Percentiles rank a stretch among this genome's conserved stretches.
These are phyloP conservation scores for Borealophlyctis nickersoniae DNA, from an alignment of 192 early-diverging fungal genomes.

Conservation along the genomic window DNA sequence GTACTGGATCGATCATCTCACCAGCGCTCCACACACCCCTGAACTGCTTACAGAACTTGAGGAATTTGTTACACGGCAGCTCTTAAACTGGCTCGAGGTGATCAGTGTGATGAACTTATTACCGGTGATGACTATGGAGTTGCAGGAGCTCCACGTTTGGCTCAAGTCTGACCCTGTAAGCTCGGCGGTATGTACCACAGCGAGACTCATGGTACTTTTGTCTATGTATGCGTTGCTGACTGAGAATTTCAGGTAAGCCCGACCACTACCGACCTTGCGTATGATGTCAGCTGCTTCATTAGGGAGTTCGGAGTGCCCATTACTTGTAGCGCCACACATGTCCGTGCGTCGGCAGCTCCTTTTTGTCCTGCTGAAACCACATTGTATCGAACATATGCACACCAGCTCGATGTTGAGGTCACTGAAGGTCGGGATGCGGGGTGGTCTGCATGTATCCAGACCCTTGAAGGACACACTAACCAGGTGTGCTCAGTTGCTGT, in stretches of 20 bases:
- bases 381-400: not conserved
- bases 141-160: not conserved
- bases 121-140: not conserved
- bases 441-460: conserved; percentile 13
- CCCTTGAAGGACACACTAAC: conserved; percentile 69
- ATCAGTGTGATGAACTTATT: not conserved
- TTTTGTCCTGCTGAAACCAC: not conserved
- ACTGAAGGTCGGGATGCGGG: not conserved
- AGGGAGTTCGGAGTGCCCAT: not conserved
- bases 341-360: not conserved
- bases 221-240: not conserved
- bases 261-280: not conserved
- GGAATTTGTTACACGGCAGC: too few species aligned
- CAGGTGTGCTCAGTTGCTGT: conserved; percentile 74
- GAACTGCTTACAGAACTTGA: not conserved
- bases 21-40: not conserved
- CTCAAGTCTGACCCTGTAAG: not conserved
- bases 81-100: not conserved
- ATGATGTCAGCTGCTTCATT: not conserved
- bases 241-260: not conserved
- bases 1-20: not conserved
- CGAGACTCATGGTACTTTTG: not conserved
- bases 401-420: not conserved
- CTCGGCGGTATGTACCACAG: not conserved
- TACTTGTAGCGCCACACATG: not conserved